Evolutionary conservation across 73 alveolate genomes (phyloP).

Genomic region (Paramecium sonneborni): DNA sequence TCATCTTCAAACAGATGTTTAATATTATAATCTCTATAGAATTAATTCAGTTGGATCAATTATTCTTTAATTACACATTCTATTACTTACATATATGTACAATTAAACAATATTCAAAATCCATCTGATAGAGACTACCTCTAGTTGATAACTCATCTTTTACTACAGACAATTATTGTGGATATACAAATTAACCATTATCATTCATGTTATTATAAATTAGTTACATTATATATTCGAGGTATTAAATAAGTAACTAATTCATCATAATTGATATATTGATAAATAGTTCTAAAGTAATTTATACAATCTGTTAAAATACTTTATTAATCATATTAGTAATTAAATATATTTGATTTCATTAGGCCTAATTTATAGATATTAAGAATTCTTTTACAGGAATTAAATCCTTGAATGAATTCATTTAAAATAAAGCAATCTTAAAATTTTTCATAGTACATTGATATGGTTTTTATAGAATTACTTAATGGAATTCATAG

Average conservation of each 20-base stretch:
- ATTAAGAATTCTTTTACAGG: not conserved
- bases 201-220: not conserved
- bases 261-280: constrained; percentile 54
- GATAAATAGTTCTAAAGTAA: not conserved
- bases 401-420: not conserved
- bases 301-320: constrained; percentile 27
- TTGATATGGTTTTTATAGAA: constrained; percentile 3
- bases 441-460: not conserved
- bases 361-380: constrained; percentile 1
- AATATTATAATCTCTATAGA: not conserved
- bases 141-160: not conserved
- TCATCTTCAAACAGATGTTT: not conserved
- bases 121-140: constrained; percentile 56
- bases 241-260: not conserved
- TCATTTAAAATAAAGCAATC: not conserved
- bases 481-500: constrained; percentile 56
- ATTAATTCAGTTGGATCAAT: not conserved
- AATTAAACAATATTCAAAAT: constrained; percentile 24
- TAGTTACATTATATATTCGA: not conserved
- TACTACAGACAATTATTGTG: not conserved
- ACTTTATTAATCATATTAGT: constrained; percentile 4
- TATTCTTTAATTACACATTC: not conserved
- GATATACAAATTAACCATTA: not conserved
- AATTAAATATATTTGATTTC: constrained; percentile 15
- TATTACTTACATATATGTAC: constrained; percentile 23